Percentiles rank a stretch among this genome's conserved stretches.
Conservation (phyloP, 768 basidiomycete genomes). For the Aureoboletus auriporus region DNA sequence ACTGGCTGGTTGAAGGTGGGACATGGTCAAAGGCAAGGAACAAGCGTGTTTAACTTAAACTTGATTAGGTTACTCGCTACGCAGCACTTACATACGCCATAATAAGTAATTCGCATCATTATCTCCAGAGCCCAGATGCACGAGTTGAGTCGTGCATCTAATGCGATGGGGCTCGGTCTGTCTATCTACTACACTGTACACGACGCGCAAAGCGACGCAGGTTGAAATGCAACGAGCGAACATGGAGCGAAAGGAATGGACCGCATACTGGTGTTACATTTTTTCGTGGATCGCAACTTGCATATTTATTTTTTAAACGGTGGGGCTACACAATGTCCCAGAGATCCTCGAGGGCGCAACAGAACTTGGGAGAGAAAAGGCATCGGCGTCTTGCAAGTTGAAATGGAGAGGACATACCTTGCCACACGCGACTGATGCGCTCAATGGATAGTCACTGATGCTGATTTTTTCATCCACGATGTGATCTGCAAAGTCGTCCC, state of each 20-base stretch:
- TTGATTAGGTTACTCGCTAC: slow-evolving; percentile 6
- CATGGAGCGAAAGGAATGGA: slow-evolving; percentile 5
- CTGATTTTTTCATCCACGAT: slow-evolving; percentile 95
- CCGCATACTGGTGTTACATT: neutral
- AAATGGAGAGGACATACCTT: slow-evolving; percentile 57
- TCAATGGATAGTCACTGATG: slow-evolving; percentile 90
- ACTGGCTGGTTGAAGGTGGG: slow-evolving; percentile 37
- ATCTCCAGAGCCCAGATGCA: slow-evolving; percentile 28
- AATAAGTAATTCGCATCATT: slow-evolving; percentile 27
- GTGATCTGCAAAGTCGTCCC: slow-evolving; percentile 95
- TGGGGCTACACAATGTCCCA: slow-evolving; percentile 79
- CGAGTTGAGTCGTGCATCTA: slow-evolving; percentile 33
- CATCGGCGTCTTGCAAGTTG: slow-evolving; percentile 1
- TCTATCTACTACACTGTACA: slow-evolving; percentile 23
- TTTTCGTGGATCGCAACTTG: neutral
- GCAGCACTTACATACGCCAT: neutral
- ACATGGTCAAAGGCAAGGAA: slow-evolving; percentile 21
- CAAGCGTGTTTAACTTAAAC: slow-evolving; percentile 9
- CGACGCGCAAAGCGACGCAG: slow-evolving; percentile 26
- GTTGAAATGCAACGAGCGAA: slow-evolving; percentile 31
- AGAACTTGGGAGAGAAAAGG: slow-evolving; percentile 53
- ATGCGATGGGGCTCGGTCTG: slow-evolving; percentile 29
- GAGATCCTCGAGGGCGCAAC: slow-evolving; percentile 88
- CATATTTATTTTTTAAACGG: slow-evolving; percentile 6
- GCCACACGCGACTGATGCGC: slow-evolving; percentile 93